Percentiles rank a stretch among this genome's conserved stretches.
These are phyloP conservation scores for Trametes hirsuta DNA, from an alignment of 1,284 basidiomycete species.

Conservation along the genomic window DNA sequence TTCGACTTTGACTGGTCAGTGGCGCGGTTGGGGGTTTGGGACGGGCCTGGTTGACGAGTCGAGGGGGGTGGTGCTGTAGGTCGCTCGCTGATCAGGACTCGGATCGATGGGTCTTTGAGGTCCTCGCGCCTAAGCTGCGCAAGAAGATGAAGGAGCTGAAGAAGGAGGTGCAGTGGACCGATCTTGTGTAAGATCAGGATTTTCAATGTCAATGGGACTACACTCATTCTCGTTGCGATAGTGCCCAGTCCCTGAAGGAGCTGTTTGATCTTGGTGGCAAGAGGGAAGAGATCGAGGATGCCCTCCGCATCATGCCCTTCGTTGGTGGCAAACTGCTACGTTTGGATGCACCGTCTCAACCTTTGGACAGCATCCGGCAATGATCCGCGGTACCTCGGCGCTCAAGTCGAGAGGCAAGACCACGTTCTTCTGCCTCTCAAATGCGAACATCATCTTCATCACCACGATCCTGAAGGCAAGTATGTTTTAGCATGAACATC, in stretches of 20 bases:
- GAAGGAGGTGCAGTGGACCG: slow-evolving; percentile 85
- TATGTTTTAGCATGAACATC: slow-evolving; percentile 32
- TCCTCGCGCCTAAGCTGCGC: slow-evolving; percentile 84
- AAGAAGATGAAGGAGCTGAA: slow-evolving; percentile 80
- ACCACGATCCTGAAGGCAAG: slow-evolving; percentile 78
- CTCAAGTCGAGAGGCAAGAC: slow-evolving; percentile 76
- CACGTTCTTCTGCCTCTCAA: slow-evolving; percentile 90
- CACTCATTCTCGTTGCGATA: slow-evolving; percentile 33
- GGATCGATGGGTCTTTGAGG: slow-evolving; percentile 95
- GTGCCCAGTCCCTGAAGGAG: slow-evolving; percentile 76
- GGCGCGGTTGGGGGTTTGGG: not conserved
- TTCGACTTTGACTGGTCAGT: slow-evolving; percentile 97
- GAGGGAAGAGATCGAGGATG: slow-evolving; percentile 75
- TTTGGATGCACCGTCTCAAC: not conserved
- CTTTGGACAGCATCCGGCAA: slow-evolving; percentile 84
- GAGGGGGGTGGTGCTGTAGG: slow-evolving; percentile 44
- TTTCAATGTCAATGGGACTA: not conserved
- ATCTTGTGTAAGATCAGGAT: slow-evolving; percentile 75
- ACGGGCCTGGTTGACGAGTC: not conserved
- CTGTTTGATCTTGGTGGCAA: slow-evolving; percentile 71
- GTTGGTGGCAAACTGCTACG: slow-evolving; percentile 52
- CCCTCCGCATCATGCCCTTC: slow-evolving; percentile 85
- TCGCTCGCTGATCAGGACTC: slow-evolving; percentile 95
- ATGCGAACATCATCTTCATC: slow-evolving; percentile 94
- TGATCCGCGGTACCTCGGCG: slow-evolving; percentile 84